phyloP scores from a whole-genome alignment of 2,329 filamentous ascomycete genomes.

The Aspergillus chevalieri region DNA sequence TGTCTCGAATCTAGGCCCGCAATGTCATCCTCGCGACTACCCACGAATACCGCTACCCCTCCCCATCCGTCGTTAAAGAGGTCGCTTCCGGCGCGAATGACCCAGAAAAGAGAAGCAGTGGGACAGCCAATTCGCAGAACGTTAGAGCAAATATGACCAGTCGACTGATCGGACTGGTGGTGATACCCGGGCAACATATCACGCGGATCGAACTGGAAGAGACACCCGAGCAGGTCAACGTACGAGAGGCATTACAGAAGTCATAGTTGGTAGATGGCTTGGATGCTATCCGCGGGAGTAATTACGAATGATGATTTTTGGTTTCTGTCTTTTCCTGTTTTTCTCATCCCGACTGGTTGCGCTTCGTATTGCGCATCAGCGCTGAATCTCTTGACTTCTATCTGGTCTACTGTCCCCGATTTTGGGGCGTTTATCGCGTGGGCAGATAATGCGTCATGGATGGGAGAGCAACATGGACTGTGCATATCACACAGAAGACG shows the following conservation, averaged over 20 bases:
- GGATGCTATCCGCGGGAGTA: neutral
- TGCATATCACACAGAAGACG: neutral
- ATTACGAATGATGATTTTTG: neutral
- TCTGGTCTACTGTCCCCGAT: neutral
- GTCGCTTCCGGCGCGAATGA: slow-evolving; percentile 30
- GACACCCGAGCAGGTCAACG: slow-evolving; percentile 18
- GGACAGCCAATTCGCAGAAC: slow-evolving; percentile 15
- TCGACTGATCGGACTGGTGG: slow-evolving; percentile 80
- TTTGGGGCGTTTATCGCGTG: neutral
- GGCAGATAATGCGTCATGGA: neutral
- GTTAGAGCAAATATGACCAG: slow-evolving; percentile 69
- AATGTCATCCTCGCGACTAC: slow-evolving; percentile 83
- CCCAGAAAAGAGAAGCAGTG: slow-evolving; percentile 12
- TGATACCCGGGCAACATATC: slow-evolving; percentile 81
- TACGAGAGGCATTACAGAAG: slow-evolving; percentile 14
- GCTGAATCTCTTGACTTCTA: neutral
- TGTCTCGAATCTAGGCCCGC: slow-evolving; percentile 56
- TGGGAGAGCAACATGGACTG: neutral
- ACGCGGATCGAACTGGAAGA: slow-evolving; percentile 84
- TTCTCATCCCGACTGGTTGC: neutral
- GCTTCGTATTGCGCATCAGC: neutral
- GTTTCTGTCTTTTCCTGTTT: neutral
- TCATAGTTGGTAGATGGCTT: slow-evolving; percentile 1
- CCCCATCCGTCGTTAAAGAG: slow-evolving; percentile 43
- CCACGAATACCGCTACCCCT: slow-evolving; percentile 81